These are phyloP conservation scores for Podospora tetraspora DNA, from an alignment of 495 filamentous ascomycete genomes.

Conservation along the genomic window DNA sequence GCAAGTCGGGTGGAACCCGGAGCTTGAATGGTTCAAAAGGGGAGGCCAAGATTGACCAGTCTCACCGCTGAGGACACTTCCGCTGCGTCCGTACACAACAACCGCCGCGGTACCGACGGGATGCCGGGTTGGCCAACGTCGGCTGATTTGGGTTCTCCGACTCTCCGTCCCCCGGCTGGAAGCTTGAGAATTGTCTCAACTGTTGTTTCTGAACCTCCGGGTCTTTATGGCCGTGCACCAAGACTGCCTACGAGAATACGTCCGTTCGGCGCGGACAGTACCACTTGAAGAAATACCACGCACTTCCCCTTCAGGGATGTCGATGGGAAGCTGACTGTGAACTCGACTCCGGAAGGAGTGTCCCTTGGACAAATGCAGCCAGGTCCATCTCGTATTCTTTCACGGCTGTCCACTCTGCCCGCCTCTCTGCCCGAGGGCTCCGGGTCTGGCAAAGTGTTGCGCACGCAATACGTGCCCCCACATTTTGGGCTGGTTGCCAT, in stretches of 20 bases:
- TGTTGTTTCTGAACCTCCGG: background rate
- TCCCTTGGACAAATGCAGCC: background rate
- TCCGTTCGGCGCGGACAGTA: background rate
- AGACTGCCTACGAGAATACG: background rate
- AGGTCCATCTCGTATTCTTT: background rate
- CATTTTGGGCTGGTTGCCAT: background rate
- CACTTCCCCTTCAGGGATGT: background rate
- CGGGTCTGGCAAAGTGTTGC: background rate
- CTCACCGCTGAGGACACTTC: background rate
- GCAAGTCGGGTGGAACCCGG: background rate
- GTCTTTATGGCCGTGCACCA: background rate
- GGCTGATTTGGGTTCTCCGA: background rate
- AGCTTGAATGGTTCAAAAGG: background rate
- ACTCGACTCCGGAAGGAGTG: background rate
- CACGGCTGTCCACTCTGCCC: background rate
- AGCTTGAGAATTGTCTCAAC: background rate
- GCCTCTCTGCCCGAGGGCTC: background rate
- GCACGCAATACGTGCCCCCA: background rate
- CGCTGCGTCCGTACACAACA: background rate
- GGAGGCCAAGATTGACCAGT: background rate
- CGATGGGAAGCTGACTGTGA: background rate
- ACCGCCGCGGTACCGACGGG: background rate
- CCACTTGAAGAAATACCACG: background rate
- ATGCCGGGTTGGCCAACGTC: background rate
- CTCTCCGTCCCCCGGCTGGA: background rate